phyloP scores from a whole-genome alignment of 2,329 filamentous ascomycete species.

The Hymenoscyphus salicellus region DNA sequence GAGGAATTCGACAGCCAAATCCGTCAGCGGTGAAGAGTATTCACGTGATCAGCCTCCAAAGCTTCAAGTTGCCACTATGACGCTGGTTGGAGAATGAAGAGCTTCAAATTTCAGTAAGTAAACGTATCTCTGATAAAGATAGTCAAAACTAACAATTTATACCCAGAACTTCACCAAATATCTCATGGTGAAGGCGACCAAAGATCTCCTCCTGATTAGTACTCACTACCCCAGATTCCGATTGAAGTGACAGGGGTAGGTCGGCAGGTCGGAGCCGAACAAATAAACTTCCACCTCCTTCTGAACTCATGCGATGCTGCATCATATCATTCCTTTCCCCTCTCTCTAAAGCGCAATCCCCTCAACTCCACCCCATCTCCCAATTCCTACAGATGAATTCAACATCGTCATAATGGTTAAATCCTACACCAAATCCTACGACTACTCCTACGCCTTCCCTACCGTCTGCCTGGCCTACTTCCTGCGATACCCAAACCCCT shows the following conservation, averaged over 20 bases:
- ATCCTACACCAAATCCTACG: constrained; percentile 56
- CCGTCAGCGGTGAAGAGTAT: not conserved
- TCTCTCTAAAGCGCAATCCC: constrained; percentile 5
- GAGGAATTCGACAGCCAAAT: not conserved
- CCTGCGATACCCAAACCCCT: constrained; percentile 83
- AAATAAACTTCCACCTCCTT: constrained; percentile 15
- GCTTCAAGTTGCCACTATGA: not conserved
- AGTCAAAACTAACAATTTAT: too few relatives aligned
- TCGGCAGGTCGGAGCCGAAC: constrained; percentile 4
- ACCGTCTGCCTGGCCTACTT: constrained; percentile 87
- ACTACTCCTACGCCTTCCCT: constrained; percentile 77
- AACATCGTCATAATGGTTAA: constrained; percentile 35
- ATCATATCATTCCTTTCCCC: constrained; percentile 16
- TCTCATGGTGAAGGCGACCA: not conserved
- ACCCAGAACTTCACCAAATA: not conserved
- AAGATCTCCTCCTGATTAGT: not conserved
- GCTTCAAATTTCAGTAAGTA: too few relatives aligned
- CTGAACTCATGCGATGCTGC: constrained; percentile 5
- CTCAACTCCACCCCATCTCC: constrained; percentile 10
- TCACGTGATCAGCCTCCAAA: not conserved
- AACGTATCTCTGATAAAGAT: too few relatives aligned
- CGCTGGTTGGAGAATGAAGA: not conserved
- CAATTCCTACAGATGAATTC: constrained; percentile 22
- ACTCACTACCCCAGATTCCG: constrained; percentile 24
- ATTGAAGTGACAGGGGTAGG: constrained; percentile 6